A percentile compares a stretch with the other conserved stretches of the same genome.
These are phyloP conservation scores for Paraphysoderma sedebokerense DNA, from an alignment of 371 early-diverging fungal species.

Conservation along the genomic window DNA sequence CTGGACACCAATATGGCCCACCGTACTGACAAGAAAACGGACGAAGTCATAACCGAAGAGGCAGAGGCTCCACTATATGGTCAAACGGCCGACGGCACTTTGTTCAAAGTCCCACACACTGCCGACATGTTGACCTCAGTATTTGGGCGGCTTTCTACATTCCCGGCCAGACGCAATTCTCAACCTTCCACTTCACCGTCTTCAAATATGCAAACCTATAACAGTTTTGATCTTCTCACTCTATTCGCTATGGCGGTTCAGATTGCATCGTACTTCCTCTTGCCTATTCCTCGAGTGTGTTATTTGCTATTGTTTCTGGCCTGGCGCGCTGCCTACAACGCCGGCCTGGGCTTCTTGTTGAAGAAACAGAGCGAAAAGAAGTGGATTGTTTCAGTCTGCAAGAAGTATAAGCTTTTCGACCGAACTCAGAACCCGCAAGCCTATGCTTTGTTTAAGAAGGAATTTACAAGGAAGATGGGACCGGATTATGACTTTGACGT, in stretches of 20 bases:
- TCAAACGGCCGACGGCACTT: constrained; percentile 2
- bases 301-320: constrained; percentile 50
- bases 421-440: constrained; percentile 8
- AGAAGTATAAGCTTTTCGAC: constrained; percentile 41
- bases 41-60: too few relatives aligned
- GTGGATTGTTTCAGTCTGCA: constrained; percentile 45
- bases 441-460: constrained; percentile 7
- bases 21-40: too few relatives aligned
- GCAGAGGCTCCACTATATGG: constrained; percentile 1
- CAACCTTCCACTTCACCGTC: constrained; percentile 3
- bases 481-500: constrained; percentile 56
- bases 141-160: neutral
- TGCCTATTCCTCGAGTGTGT: constrained; percentile 32
- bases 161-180: constrained; percentile 1
- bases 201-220: constrained; percentile 35
- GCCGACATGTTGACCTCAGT: constrained; percentile 7
- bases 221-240: constrained; percentile 55
- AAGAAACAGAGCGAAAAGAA: constrained; percentile 58
- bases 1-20: too few relatives aligned
- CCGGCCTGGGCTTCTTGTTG: constrained; percentile 65
- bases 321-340: constrained; percentile 78
- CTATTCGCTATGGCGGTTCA: constrained; percentile 44
- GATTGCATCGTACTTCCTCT: constrained; percentile 37
- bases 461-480: constrained; percentile 72
- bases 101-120: constrained; percentile 10